Evolutionary conservation across 2,329 filamentous ascomycete species (phyloP).

Genomic region (Aschersonia sp.): DNA sequence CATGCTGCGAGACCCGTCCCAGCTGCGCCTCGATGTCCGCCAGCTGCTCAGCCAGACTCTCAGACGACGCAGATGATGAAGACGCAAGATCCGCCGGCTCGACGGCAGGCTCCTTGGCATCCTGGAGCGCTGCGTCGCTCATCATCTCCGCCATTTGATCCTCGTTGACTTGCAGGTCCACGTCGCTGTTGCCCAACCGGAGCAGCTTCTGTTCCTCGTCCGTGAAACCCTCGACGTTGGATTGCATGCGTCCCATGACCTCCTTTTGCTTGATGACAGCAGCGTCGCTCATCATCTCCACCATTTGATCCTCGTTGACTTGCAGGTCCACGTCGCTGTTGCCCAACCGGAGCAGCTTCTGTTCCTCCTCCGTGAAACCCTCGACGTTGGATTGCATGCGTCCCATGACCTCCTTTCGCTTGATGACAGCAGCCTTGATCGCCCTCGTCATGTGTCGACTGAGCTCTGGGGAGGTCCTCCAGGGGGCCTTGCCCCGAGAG

Average conservation of each 20-base stretch:
- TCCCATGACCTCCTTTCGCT: constrained; percentile 22
- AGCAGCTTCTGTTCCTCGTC: constrained; percentile 23
- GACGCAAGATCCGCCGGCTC: neutral
- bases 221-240: constrained; percentile 19
- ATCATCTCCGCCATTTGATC: constrained; percentile 21
- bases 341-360: constrained; percentile 16
- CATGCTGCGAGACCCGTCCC: constrained; percentile 4
- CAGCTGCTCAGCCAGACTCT: constrained; percentile 1
- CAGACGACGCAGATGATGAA: neutral
- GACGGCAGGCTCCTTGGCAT: neutral
- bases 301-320: constrained; percentile 20
- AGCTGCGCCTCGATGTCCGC: constrained; percentile 9
- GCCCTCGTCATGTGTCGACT: constrained; percentile 21
- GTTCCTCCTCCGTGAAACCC: constrained; percentile 23
- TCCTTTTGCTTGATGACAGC: constrained; percentile 18
- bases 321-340: constrained; percentile 12
- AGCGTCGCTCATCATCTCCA: constrained; percentile 16
- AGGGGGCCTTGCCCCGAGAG: constrained; percentile 45
- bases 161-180: constrained; percentile 16
- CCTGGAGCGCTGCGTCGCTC: constrained; percentile 7
- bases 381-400: constrained; percentile 18
- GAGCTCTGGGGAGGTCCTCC: constrained; percentile 34
- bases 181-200: constrained; percentile 10
- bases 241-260: constrained; percentile 21
- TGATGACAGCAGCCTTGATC: constrained; percentile 13